phyloP scores from a whole-genome alignment of 768 basidiomycete species.

The Tylopilus rubrobrunneus region DNA sequence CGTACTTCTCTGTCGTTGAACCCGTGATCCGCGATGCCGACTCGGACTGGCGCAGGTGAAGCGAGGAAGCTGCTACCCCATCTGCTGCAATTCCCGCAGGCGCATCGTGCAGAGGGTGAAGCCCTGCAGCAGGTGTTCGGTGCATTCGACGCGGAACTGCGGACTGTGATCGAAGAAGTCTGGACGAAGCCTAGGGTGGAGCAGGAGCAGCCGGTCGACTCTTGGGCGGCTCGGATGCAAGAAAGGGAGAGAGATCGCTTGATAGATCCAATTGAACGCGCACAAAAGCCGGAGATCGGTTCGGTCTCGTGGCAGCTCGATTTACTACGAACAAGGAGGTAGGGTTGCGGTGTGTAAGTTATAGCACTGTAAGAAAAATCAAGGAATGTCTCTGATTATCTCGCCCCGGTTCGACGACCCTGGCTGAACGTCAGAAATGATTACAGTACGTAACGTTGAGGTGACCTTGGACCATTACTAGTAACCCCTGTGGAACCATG shows the following conservation, averaged over 20 bases:
- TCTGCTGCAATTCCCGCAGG: constrained; percentile 62
- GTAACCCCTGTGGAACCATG: no score
- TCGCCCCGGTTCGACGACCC: background rate
- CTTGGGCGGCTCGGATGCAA: constrained; percentile 53
- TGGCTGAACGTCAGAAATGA: background rate
- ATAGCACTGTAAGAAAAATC: background rate
- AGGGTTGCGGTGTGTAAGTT: background rate
- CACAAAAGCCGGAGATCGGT: constrained; percentile 44
- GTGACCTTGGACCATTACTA: no score
- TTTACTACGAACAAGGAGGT: constrained; percentile 13
- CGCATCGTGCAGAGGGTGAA: constrained; percentile 64
- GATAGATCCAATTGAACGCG: constrained; percentile 48
- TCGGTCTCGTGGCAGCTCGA: constrained; percentile 21
- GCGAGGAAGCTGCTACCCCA: constrained; percentile 67
- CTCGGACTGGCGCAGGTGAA: constrained; percentile 48
- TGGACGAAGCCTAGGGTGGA: constrained; percentile 47
- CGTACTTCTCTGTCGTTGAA: background rate
- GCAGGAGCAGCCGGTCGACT: constrained; percentile 33
- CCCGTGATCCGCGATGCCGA: background rate
- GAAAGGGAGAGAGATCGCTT: constrained; percentile 46
- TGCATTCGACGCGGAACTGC: constrained; percentile 55
- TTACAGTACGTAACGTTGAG: no score
- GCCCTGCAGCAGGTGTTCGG: constrained; percentile 58
- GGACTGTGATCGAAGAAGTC: constrained; percentile 55
- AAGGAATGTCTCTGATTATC: background rate